These are phyloP conservation scores for Drechslerella coelobrocha DNA, from an alignment of 2,329 filamentous ascomycete genomes.

Conservation along the genomic window DNA sequence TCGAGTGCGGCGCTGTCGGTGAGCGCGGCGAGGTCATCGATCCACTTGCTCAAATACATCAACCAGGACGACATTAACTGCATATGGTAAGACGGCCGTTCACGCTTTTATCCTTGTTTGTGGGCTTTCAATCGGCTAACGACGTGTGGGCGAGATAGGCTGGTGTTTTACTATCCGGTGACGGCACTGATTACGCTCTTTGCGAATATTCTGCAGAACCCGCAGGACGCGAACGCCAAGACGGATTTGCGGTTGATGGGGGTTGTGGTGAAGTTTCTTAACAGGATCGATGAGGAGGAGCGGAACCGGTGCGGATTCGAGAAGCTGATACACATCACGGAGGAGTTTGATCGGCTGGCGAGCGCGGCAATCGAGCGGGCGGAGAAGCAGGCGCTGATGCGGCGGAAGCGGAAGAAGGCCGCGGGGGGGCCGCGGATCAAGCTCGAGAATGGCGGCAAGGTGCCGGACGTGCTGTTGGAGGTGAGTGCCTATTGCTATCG, in stretches of 20 bases:
- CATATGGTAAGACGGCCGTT: constrained; percentile 76
- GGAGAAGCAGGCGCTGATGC: constrained; percentile 79
- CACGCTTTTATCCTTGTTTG: neutral
- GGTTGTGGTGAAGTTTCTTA: constrained; percentile 88
- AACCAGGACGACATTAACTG: constrained; percentile 93
- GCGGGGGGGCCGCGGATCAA: constrained; percentile 23
- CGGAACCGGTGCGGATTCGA: constrained; percentile 65
- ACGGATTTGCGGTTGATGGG: constrained; percentile 92
- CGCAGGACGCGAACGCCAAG: constrained; percentile 82
- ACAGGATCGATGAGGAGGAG: constrained; percentile 85
- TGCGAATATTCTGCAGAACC: constrained; percentile 94
- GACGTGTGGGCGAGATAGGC: constrained; percentile 63
- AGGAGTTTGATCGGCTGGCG: constrained; percentile 95
- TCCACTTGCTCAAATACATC: constrained; percentile 92
- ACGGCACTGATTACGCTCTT: constrained; percentile 94
- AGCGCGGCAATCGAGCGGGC: constrained; percentile 88
- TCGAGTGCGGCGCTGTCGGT: constrained; percentile 92
- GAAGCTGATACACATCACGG: constrained; percentile 88
- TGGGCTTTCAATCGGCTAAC: constrained; percentile 35
- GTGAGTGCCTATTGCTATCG: constrained; percentile 9
- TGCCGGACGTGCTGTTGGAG: constrained; percentile 22
- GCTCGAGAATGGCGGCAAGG: constrained; percentile 17
- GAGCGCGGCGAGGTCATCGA: constrained; percentile 87
- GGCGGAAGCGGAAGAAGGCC: constrained; percentile 79
- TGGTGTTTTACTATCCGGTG: constrained; percentile 95